These are phyloP conservation scores for Poa annua DNA, from an alignment of 176 grass and related monocot genomes.

Conservation along the genomic window DNA sequence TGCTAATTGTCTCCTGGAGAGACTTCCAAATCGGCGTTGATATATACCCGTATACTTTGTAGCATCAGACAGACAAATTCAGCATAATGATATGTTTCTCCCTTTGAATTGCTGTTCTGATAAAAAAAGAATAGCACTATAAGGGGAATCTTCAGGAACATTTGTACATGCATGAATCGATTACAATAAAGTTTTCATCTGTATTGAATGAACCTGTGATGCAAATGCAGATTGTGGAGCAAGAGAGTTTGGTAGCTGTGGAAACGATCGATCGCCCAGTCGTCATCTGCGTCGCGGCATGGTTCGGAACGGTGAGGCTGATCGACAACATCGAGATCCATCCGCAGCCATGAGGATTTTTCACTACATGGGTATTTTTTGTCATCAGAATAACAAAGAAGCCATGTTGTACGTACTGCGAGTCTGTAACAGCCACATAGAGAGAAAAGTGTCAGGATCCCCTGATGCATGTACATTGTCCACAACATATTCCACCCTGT, in stretches of 20 bases:
- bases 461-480: too few species aligned
- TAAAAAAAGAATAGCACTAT: background rate
- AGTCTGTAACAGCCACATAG: too few species aligned
- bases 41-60: background rate
- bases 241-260: constrained; percentile 59
- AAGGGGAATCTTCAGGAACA: background rate
- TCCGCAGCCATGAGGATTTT: background rate
- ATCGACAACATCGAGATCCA: constrained; percentile 89
- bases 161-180: background rate
- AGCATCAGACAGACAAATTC: background rate
- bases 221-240: constrained; percentile 67
- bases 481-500: too few species aligned
- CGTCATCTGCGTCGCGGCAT: constrained; percentile 74
- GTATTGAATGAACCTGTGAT: background rate
- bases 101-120: background rate
- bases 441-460: too few species aligned
- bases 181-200: background rate
- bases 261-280: constrained; percentile 47
- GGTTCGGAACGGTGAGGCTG: constrained; percentile 78
- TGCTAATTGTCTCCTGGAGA: background rate
- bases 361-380: background rate
- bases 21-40: background rate
- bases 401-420: too few species aligned
- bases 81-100: background rate
- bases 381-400: too few species aligned